A percentile compares a stretch with the other conserved stretches of the same genome.
Evolutionary conservation across 2,329 filamentous ascomycete species (phyloP).

Genomic region (Phyllosticta citriasiana): DNA sequence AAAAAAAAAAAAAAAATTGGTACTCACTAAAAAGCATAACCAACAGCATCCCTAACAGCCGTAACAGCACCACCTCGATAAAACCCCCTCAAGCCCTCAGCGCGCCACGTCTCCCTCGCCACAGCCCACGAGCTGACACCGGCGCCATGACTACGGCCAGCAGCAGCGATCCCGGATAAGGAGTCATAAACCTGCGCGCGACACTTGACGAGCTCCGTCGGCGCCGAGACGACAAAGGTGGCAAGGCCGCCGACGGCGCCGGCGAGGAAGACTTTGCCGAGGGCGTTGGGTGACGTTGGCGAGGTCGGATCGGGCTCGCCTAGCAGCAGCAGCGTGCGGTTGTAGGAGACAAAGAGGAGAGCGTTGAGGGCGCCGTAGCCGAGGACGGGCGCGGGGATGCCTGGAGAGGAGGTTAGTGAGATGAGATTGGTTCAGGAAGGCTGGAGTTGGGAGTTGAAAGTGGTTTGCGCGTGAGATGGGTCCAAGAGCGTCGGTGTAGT

Average conservation of each 20-base stretch:
- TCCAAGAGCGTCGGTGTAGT: too few species aligned
- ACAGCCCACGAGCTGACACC: constrained; percentile 48
- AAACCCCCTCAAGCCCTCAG: constrained; percentile 56
- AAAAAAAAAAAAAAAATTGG: too few species aligned
- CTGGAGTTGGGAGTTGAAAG: neutral
- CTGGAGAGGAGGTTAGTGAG: constrained; percentile 27
- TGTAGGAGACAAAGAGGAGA: constrained; percentile 82
- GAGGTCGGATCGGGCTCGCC: constrained; percentile 20
- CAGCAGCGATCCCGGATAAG: neutral
- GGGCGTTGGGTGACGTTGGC: constrained; percentile 21
- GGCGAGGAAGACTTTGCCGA: constrained; percentile 65
- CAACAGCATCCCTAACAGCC: constrained; percentile 71
- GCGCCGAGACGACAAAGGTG: constrained; percentile 76
- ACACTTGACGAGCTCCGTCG: constrained; percentile 87
- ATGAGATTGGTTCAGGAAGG: neutral
- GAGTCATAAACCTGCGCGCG: constrained; percentile 57
- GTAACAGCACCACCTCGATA: constrained; percentile 78
- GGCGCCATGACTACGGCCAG: constrained; percentile 14
- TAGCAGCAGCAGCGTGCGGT: constrained; percentile 63
- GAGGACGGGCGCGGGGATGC: constrained; percentile 74
- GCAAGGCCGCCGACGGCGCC: constrained; percentile 75
- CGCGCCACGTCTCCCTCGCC: constrained; percentile 49
- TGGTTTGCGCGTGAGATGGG: too few species aligned
- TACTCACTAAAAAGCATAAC: constrained; percentile 84
- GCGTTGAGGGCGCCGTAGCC: constrained; percentile 89